A percentile compares a stretch with the other conserved stretches of the same genome.
These are phyloP conservation scores for Rubroboletus pulcherrimus DNA, from an alignment of 768 basidiomycete genomes.

Conservation along the genomic window DNA sequence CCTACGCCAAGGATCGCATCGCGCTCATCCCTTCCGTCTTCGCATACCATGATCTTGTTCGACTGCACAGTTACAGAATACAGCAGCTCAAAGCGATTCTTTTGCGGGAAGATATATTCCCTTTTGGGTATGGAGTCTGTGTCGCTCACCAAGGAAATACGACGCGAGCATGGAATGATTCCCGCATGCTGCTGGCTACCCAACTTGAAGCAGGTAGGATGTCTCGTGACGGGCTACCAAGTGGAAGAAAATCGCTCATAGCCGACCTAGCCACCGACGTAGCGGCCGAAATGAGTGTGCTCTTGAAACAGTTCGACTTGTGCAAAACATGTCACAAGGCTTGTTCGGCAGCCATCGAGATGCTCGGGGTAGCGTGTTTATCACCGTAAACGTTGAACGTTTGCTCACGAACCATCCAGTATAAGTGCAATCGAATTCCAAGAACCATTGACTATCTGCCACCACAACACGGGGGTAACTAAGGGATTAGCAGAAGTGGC, in stretches of 20 bases:
- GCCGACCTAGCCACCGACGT: conserved; percentile 54
- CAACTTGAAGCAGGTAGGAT: conserved; percentile 52
- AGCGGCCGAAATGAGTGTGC: conserved; percentile 59
- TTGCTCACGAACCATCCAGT: conserved; percentile 36
- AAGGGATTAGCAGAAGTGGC: background rate
- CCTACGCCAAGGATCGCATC: conserved; percentile 50
- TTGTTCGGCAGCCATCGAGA: conserved; percentile 58
- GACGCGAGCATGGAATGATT: conserved; percentile 47
- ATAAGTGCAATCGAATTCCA: conserved; percentile 58
- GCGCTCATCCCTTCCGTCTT: conserved; percentile 50
- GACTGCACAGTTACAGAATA: conserved; percentile 55
- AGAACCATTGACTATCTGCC: conserved; percentile 48
- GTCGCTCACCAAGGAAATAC: conserved; percentile 46
- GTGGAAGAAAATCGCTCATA: conserved; percentile 6
- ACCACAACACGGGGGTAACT: conserved; percentile 22
- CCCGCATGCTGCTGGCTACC: conserved; percentile 41
- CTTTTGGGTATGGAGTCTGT: conserved; percentile 68
- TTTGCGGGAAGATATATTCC: conserved; percentile 61
- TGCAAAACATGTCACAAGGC: conserved; percentile 60
- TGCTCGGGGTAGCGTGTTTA: conserved; percentile 53
- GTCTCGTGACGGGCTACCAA: background rate
- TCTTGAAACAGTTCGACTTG: conserved; percentile 41
- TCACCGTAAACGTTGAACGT: background rate
- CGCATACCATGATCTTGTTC: conserved; percentile 62
- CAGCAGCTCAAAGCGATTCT: conserved; percentile 49